Evolutionary conservation across 2,329 filamentous ascomycete genomes (phyloP).

Genomic region (Penicillium corylophilum): DNA sequence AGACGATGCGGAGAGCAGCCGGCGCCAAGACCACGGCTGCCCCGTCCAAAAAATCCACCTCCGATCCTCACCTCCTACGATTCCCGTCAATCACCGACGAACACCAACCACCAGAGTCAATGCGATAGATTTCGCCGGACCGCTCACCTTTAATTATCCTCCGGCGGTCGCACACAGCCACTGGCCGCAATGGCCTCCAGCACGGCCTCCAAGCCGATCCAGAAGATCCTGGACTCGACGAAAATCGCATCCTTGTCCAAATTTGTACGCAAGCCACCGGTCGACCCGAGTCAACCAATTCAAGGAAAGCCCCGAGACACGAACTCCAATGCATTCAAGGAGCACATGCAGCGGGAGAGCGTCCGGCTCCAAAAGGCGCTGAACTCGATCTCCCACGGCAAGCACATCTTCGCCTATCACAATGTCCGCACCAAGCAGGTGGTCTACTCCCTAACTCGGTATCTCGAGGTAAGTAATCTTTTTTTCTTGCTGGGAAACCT

Average conservation of each 20-base stretch:
- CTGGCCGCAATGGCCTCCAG: conserved; percentile 38
- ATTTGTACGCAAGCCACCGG: conserved; percentile 35
- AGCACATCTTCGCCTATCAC: conserved; percentile 63
- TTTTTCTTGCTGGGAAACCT: neutral
- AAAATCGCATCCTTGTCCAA: conserved; percentile 39
- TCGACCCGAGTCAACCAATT: conserved; percentile 37
- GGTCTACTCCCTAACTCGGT: conserved; percentile 60
- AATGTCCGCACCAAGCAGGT: conserved; percentile 64
- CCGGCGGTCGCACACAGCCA: conserved; percentile 16
- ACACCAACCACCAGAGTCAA: conserved; percentile 7
- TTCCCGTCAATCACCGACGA: conserved; percentile 4
- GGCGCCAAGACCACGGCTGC: conserved; percentile 25
- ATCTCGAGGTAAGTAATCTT: conserved; percentile 51
- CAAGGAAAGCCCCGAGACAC: conserved; percentile 43
- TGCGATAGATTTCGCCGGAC: conserved; percentile 20
- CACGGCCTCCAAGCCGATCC: conserved; percentile 26
- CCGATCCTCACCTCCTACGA: conserved; percentile 17
- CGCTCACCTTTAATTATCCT: neutral
- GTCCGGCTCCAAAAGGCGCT: conserved; percentile 47
- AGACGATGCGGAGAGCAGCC: conserved; percentile 26
- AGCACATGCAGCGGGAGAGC: conserved; percentile 38
- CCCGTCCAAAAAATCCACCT: conserved; percentile 38
- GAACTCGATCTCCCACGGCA: conserved; percentile 51
- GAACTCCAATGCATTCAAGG: conserved; percentile 45
- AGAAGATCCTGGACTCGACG: conserved; percentile 41